Percentiles rank a stretch among this genome's conserved stretches.
phyloP scores from a whole-genome alignment of 2,329 filamentous ascomycete species.

The Nothopassalora personata region DNA sequence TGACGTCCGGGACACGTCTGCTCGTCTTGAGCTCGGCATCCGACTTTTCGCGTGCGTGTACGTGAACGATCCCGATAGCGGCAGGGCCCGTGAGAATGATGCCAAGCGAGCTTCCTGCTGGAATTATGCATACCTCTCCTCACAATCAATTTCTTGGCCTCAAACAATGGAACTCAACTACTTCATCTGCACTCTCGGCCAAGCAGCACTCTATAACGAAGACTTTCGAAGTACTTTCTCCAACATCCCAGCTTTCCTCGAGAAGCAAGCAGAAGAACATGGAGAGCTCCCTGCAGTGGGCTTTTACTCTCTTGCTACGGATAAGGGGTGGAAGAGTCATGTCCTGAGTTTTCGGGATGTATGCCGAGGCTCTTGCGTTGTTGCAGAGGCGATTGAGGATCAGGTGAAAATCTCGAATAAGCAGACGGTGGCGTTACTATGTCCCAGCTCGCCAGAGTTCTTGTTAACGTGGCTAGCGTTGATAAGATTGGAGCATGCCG shows the following conservation, averaged over 20 bases:
- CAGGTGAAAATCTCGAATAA: slow-evolving; percentile 11
- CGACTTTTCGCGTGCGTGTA: background rate
- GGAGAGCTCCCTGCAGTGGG: slow-evolving; percentile 46
- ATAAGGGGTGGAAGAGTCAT: slow-evolving; percentile 15
- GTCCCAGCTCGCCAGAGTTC: slow-evolving; percentile 53
- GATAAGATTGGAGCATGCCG: slow-evolving; percentile 50
- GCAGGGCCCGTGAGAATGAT: background rate
- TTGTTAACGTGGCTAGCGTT: slow-evolving; percentile 57
- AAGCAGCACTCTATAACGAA: slow-evolving; percentile 42
- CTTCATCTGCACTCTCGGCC: slow-evolving; percentile 57
- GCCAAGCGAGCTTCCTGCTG: background rate
- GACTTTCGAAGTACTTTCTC: slow-evolving; percentile 33
- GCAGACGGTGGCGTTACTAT: slow-evolving; percentile 49
- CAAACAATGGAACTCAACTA: slow-evolving; percentile 40
- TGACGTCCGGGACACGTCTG: background rate
- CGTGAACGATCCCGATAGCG: background rate
- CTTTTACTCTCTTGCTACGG: slow-evolving; percentile 38
- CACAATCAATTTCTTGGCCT: background rate
- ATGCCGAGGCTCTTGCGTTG: slow-evolving; percentile 30
- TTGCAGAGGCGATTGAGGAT: slow-evolving; percentile 32
- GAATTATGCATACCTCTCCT: background rate
- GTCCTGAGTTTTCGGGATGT: slow-evolving; percentile 37
- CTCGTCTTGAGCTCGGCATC: background rate
- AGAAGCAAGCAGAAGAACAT: slow-evolving; percentile 39
- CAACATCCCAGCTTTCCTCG: slow-evolving; percentile 49